phyloP scores from a whole-genome alignment of 441 rosid genomes.

The Pelargonium fulgidum region DNA sequence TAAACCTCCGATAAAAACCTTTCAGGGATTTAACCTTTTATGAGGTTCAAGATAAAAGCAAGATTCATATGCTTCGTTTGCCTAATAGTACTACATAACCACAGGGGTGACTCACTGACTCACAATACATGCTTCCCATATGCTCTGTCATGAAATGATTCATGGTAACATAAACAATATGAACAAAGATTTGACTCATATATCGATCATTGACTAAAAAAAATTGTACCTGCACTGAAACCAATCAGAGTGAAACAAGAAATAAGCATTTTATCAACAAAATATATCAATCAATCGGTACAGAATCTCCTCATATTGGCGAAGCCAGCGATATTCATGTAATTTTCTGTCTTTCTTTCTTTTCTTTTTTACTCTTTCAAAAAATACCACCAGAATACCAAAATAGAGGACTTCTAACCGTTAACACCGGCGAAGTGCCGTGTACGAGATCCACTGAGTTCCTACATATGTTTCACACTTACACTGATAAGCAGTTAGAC shows the following conservation, averaged over 20 bases:
- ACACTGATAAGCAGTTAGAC: neutral
- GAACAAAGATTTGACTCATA: neutral
- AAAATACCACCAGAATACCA: too few relatives aligned
- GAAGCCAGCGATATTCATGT: too few relatives aligned
- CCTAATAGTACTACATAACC: too few relatives aligned
- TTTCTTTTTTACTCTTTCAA: too few relatives aligned
- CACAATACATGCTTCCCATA: too few relatives aligned
- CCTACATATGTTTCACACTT: neutral
- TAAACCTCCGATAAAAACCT: neutral
- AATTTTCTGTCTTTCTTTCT: too few relatives aligned
- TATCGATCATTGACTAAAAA: neutral
- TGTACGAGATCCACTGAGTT: neutral
- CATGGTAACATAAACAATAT: neutral
- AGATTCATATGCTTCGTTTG: too few relatives aligned
- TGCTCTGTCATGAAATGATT: neutral
- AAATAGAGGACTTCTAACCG: neutral
- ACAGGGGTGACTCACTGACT: too few relatives aligned
- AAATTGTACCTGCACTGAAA: neutral
- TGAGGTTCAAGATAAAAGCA: too few relatives aligned
- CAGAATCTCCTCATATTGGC: too few relatives aligned
- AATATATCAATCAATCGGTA: too few relatives aligned
- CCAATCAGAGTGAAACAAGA: neutral
- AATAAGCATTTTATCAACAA: neutral
- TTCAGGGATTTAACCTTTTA: too few relatives aligned
- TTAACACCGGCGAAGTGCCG: neutral